These are phyloP conservation scores for Proliferodiscus dingleyae DNA, from an alignment of 2,329 filamentous ascomycete genomes.

Conservation along the genomic window DNA sequence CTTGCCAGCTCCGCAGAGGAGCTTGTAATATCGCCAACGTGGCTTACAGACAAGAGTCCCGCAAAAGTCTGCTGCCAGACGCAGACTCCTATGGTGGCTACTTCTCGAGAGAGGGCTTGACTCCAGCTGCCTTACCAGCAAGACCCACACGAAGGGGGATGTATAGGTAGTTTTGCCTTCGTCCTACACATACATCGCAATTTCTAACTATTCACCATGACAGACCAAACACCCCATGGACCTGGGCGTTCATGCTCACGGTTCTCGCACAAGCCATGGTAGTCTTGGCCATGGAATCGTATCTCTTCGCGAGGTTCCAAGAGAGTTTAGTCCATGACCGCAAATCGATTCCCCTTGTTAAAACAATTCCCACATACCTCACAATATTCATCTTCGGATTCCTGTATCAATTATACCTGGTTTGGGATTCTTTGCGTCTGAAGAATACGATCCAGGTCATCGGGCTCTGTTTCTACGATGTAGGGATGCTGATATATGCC, in stretches of 20 bases:
- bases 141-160: conserved; percentile 43
- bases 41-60: conserved; percentile 42
- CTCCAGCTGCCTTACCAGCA: conserved; percentile 18
- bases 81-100: conserved; percentile 33
- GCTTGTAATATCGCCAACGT: conserved; percentile 37
- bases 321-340: conserved; percentile 45
- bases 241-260: conserved; percentile 75
- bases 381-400: conserved; percentile 97
- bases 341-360: conserved; percentile 45
- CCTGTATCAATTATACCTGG: conserved; percentile 81
- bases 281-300: conserved; percentile 83
- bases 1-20: conserved; percentile 22
- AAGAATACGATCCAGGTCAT: conserved; percentile 99
- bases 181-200: too few species aligned
- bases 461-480: conserved; percentile 86
- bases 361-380: conserved; percentile 88
- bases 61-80: conserved; percentile 42
- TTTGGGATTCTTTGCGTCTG: conserved; percentile 87
- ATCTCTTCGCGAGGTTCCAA: conserved; percentile 87
- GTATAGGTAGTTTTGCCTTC: conserved; percentile 63
- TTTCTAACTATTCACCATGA: too few species aligned
- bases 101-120: conserved; percentile 29
- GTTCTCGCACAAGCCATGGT: conserved; percentile 73
- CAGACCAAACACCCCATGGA: conserved; percentile 74
- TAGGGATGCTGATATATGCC: conserved; percentile 87